Base-by-base conservation (phyloP, 202 grass and related monocot species). In the Cymbopogon flexuosus region DNA sequence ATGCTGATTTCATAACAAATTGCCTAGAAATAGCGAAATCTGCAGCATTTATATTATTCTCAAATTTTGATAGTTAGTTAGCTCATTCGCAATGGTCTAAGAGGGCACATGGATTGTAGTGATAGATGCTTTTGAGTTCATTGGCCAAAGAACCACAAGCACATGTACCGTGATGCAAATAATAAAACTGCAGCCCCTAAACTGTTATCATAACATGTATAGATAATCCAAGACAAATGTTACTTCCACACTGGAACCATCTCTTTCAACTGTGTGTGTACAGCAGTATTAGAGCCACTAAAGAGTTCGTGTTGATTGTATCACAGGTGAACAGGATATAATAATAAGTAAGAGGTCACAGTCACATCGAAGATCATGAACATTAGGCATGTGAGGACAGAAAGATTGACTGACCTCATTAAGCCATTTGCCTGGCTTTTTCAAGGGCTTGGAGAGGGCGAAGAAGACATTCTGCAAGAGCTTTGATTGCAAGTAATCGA, bases 401-500 rank as follows among this genome's bases (percentile, higher is more conserved):
- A 72, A 83, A 36, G 59, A 73, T 86, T 79, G 58, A 84, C 69
- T 82, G 88, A 98, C 95, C 95, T 98, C 86, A 78, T 84, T 91
- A 62, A 93, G 71, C 75, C 85, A 98, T 74, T 75, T 86, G 34
- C 90, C 88, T 8, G 94, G 81, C 52, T 82, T 91, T 63, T 86
- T 89, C 84, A 95, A 74, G 7, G 95, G 92, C 52, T 86, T 95
- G 72, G 95, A 94, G 70, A 98, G 82, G 43, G 83, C 65, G 70
- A 90, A 89, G 79, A 98, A 98, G 34, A 98, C 78, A 33, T 78
- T 78, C 23, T 95, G 90, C 63, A 98, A 69, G 37, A 98, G 77
- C 39, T 98, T 98, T 18, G 95, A 95, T 69, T 95, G 92, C 15
- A 98, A 84, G 73, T 98, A 95, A 84, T 98, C 95, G 22, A 95